Evolutionary conservation across 371 early-diverging fungal genomes (phyloP), one percentile per base, ranked within the genome.

Genomic region (Mortierella sp.): DNA sequence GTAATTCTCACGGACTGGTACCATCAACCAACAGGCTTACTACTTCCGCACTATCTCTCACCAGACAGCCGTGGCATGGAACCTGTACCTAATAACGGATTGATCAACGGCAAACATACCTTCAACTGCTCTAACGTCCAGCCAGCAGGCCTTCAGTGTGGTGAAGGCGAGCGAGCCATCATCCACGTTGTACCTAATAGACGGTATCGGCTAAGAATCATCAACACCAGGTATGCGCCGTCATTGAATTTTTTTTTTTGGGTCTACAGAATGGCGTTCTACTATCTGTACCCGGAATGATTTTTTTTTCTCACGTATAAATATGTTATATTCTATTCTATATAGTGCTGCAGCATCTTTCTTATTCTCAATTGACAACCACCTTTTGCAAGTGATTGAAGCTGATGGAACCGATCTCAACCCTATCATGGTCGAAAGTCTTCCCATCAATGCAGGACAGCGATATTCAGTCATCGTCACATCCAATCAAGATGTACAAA

Each of bases 401-500:
- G 84, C 72, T 2, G 84, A 84, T 16, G 84, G 83, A 16, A 78
- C 78, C 12, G 66, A 81, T 43, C 54, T 83, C 45, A 83, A 83
- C 24, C 78, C 80, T 6, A 55, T 77, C 45, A 68, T 72, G 63
- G 84, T 84, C 26, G 84, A 84, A 60, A 71, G 75, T 40, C 45
- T 84, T n/a, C 73, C 75, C 1, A 72, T 84, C 63, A 78, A 84
- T 64, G 43, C 77, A 28, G 84, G 83, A 35, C 84, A 84, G 62
- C 84, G 84, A 2, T 84, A 84, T 69, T 84, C 84, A 12, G 84
- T 78, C 22, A 84, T 84, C 64, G 67, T 84, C 39, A 70, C 72
- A 8, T 51, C 84, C 6, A 83, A 84, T 22, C 81, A 84, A 70
- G 73, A 73, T 8, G 54, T 77, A 5, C 62, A 68, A 1, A 84